Evolutionary conservation across 768 basidiomycete species (phyloP).

Genomic region (Pleurotus pulmonarius): DNA sequence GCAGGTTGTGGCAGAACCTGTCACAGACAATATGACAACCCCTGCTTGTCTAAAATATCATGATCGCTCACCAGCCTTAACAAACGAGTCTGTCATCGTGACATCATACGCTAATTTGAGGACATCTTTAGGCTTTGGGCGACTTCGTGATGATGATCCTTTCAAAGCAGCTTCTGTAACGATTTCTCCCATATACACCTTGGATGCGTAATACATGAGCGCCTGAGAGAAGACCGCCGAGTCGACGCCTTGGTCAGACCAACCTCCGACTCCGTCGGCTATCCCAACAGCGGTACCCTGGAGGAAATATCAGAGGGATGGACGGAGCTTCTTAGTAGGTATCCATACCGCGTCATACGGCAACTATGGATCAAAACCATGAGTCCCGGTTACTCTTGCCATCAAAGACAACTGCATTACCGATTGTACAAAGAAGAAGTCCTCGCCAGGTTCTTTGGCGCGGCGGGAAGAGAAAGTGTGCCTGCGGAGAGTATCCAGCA

Average conservation of each 20-base stretch:
- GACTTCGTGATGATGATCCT: constrained; percentile 42
- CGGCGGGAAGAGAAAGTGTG: constrained; percentile 23
- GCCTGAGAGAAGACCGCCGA: constrained; percentile 89
- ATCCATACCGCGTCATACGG: constrained; percentile 68
- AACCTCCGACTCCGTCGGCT: constrained; percentile 93
- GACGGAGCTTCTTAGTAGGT: constrained; percentile 15
- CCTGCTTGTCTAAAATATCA: neutral
- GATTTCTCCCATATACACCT: constrained; percentile 45
- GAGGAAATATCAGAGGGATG: constrained; percentile 25
- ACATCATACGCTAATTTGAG: constrained; percentile 69
- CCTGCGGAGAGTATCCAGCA: constrained; percentile 50
- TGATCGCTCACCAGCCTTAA: constrained; percentile 55
- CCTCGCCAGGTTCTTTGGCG: constrained; percentile 42
- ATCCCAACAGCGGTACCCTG: constrained; percentile 80
- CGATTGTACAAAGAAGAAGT: constrained; percentile 61
- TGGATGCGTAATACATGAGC: constrained; percentile 75
- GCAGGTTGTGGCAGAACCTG: constrained; percentile 85
- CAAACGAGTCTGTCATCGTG: constrained; percentile 62
- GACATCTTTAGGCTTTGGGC: constrained; percentile 53
- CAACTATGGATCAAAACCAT: constrained; percentile 47
- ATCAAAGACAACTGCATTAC: constrained; percentile 32
- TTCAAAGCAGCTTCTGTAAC: constrained; percentile 37
- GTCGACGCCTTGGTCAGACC: constrained; percentile 80
- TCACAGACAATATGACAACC: neutral
- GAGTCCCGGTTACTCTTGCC: constrained; percentile 2